These are phyloP conservation scores for Talaromyces sp. DNA, from an alignment of 2,329 filamentous ascomycete genomes.

Conservation along the genomic window DNA sequence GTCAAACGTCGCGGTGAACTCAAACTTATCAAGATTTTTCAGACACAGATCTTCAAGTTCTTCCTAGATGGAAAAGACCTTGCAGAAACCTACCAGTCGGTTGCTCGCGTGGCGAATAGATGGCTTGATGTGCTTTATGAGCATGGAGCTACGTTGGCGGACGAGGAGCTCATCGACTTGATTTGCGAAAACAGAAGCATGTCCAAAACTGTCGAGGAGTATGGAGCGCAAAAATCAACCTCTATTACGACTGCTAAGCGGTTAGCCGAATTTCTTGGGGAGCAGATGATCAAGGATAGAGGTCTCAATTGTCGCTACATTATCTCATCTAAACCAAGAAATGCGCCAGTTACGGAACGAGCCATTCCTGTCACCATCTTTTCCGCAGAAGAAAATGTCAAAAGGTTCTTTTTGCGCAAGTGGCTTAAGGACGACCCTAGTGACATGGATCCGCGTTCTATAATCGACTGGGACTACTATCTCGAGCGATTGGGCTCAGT, in stretches of 20 bases:
- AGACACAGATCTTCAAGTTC: conserved; percentile 99
- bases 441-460: conserved; percentile 80
- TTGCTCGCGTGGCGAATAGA: conserved; percentile 89
- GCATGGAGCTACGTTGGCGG: conserved; percentile 81
- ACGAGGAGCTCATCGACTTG: conserved; percentile 97
- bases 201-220: conserved; percentile 94
- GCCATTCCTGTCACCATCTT: conserved; percentile 96
- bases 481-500: conserved; percentile 91
- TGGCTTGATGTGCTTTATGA: conserved; percentile 94
- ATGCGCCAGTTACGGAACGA: conserved; percentile 88
- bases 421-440: conserved; percentile 92
- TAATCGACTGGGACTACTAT: conserved; percentile 98
- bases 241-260: conserved; percentile 98
- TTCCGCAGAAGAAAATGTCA: conserved; percentile 82
- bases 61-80: conserved; percentile 89
- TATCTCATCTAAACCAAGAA: conserved; percentile 80
- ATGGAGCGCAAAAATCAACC: conserved; percentile 90
- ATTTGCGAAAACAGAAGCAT: conserved; percentile 99
- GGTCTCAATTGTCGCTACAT: conserved; percentile 99
- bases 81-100: conserved; percentile 80
- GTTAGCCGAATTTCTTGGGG: conserved; percentile 89
- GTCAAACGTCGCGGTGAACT: conserved; percentile 95
- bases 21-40: conserved; percentile 99
- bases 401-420: conserved; percentile 83
- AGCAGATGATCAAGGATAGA: conserved; percentile 99